Conservation (phyloP, 1,284 basidiomycete genomes). For the Moesziomyces globuligerus region DNA sequence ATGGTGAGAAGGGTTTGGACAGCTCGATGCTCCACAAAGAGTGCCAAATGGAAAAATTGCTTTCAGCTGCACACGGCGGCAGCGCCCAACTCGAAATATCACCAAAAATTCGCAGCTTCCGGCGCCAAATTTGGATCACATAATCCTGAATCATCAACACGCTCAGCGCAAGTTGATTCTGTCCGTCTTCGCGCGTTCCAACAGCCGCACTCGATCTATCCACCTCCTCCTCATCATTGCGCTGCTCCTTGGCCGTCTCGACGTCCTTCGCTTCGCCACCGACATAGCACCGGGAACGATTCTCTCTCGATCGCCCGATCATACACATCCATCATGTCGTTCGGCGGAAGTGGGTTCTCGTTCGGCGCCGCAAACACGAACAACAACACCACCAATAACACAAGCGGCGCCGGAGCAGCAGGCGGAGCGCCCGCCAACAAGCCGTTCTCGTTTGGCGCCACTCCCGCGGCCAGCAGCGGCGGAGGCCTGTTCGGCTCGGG, state of each 20-base stretch:
- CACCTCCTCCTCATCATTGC: not conserved
- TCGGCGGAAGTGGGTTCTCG: slow-evolving; percentile 51
- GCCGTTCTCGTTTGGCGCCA: slow-evolving; percentile 42
- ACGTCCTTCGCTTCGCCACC: not conserved
- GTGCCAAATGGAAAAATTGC: not conserved
- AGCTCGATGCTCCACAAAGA: slow-evolving; percentile 19
- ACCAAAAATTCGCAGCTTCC: slow-evolving; percentile 7
- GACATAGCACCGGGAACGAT: not conserved
- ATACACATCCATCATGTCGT: slow-evolving; percentile 31
- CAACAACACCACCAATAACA: slow-evolving; percentile 30
- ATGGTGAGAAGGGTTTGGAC: not conserved
- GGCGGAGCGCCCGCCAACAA: slow-evolving; percentile 17
- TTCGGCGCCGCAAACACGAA: slow-evolving; percentile 36
- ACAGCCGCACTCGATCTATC: not conserved
- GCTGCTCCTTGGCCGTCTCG: not conserved
- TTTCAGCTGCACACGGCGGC: slow-evolving; percentile 10
- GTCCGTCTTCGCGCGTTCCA: slow-evolving; percentile 35
- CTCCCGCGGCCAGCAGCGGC: slow-evolving; percentile 8
- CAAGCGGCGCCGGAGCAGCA: slow-evolving; percentile 11
- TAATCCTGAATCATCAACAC: slow-evolving; percentile 27
- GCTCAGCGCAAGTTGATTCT: not conserved
- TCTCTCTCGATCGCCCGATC: not conserved
- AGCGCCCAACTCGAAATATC: not conserved
- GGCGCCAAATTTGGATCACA: slow-evolving; percentile 21
- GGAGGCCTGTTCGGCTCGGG: slow-evolving; percentile 32